Percentiles rank a stretch among this genome's conserved stretches.
Conservation (phyloP, 2,329 filamentous ascomycete genomes). For the Colletotrichum camelliae region DNA sequence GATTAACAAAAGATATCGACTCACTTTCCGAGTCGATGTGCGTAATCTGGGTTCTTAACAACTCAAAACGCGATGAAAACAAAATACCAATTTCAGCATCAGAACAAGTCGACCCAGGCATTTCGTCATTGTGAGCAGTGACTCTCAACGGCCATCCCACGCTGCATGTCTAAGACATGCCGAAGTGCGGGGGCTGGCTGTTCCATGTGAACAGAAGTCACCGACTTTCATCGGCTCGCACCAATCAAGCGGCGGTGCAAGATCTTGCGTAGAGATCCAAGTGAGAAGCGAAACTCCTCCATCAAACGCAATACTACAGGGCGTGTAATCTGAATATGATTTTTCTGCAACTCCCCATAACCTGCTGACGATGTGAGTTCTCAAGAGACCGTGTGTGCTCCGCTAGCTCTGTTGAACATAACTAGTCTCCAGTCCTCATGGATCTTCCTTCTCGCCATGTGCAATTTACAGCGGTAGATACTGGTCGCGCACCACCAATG, state of each 20-base stretch:
- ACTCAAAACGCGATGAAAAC: background rate
- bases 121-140: background rate
- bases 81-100: background rate
- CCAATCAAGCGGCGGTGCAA: background rate
- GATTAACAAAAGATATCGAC: background rate
- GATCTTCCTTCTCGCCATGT: background rate
- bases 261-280: background rate
- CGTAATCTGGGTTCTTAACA: background rate
- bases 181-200: background rate
- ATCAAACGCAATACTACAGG: background rate
- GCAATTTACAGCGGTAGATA: background rate
- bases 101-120: background rate
- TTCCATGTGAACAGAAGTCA: background rate
- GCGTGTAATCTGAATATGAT: background rate
- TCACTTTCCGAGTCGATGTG: background rate
- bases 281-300: background rate
- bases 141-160: background rate
- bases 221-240: background rate
- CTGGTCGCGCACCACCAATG: background rate
- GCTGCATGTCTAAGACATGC: background rate
- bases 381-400: background rate
- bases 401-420: background rate
- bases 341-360: background rate
- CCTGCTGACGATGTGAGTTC: background rate
- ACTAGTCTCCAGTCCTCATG: background rate